Percentiles rank a stretch among this genome's conserved stretches.
Evolutionary conservation across 805 yeast species (phyloP).

Genomic region (Yarrowia keelungensis): DNA sequence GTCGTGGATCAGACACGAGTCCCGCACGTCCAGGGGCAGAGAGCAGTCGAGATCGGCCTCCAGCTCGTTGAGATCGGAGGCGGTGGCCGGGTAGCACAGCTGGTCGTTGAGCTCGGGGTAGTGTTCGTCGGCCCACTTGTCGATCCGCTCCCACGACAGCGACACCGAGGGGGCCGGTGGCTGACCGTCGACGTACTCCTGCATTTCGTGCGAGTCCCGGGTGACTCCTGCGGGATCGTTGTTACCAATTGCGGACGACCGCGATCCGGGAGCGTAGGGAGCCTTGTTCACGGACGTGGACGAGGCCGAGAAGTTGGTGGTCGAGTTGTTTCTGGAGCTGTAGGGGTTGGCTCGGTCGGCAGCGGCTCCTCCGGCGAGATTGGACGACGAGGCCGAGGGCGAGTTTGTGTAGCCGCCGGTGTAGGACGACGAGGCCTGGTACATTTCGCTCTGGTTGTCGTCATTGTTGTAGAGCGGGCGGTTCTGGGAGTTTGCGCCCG

Average conservation of each 20-base stretch:
- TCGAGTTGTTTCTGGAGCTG: constrained; percentile 40
- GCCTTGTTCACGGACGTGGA: constrained; percentile 42
- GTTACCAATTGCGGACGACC: constrained; percentile 49
- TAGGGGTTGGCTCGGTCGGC: constrained; percentile 38
- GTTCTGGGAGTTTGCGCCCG: constrained; percentile 28
- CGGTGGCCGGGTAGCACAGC: constrained; percentile 78
- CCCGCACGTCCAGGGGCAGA: constrained; percentile 82
- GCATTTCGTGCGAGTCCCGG: constrained; percentile 53
- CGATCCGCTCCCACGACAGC: constrained; percentile 87
- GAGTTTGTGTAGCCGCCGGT: constrained; percentile 36
- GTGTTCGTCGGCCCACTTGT: constrained; percentile 78
- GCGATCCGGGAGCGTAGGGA: constrained; percentile 50
- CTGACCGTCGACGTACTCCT: constrained; percentile 63
- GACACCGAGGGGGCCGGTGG: constrained; percentile 66
- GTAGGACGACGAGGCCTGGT: constrained; percentile 34
- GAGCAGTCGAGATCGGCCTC: constrained; percentile 79
- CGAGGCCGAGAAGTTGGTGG: constrained; percentile 42
- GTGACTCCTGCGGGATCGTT: constrained; percentile 43
- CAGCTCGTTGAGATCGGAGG: constrained; percentile 77
- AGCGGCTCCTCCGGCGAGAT: constrained; percentile 33
- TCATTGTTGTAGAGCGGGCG: constrained; percentile 36
- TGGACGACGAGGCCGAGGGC: constrained; percentile 35
- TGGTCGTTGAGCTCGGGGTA: constrained; percentile 84
- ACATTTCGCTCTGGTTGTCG: constrained; percentile 36
- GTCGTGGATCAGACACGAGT: constrained; percentile 81